Evolutionary conservation across 139 green algal species (phyloP).

Genomic region (Yamagishiella unicocca): DNA sequence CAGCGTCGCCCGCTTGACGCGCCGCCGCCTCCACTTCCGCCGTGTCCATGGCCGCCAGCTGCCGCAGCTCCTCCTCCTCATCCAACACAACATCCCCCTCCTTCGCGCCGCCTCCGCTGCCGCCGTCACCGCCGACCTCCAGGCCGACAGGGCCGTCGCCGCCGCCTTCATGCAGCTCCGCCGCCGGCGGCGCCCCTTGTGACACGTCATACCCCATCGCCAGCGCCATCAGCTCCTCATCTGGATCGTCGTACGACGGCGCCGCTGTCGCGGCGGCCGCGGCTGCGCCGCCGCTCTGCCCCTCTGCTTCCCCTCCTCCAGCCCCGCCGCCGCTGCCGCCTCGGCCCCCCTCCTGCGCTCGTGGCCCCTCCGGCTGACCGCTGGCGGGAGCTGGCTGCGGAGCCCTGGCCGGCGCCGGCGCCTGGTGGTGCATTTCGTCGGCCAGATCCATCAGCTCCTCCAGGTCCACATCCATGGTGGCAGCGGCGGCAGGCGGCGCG

Average conservation of each 20-base stretch:
- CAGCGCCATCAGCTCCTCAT: slow-evolving; percentile 34
- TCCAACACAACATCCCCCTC: neutral
- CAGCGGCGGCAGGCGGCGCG: neutral
- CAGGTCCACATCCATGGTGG: neutral
- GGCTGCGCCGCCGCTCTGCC: neutral
- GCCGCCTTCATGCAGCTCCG: neutral
- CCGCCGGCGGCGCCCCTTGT: neutral
- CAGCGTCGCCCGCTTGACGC: neutral
- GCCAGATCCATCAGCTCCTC: slow-evolving; percentile 30
- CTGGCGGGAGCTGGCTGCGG: neutral
- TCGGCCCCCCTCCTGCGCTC: too few species aligned
- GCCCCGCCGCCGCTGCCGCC: neutral
- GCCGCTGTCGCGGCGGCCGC: neutral
- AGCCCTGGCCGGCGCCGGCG: neutral
- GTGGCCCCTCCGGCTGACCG: too few species aligned
- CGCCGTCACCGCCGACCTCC: neutral
- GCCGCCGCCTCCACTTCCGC: neutral
- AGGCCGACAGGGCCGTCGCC: neutral
- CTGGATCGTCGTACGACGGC: neutral
- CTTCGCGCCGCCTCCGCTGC: neutral
- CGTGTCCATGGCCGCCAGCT: slow-evolving; percentile 9
- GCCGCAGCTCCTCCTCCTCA: neutral
- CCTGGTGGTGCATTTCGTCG: neutral
- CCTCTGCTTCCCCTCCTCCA: too few species aligned
- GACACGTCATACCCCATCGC: neutral